phyloP scores from a whole-genome alignment of 352 stramenopile genomes.

The Phytophthora nicotianae region DNA sequence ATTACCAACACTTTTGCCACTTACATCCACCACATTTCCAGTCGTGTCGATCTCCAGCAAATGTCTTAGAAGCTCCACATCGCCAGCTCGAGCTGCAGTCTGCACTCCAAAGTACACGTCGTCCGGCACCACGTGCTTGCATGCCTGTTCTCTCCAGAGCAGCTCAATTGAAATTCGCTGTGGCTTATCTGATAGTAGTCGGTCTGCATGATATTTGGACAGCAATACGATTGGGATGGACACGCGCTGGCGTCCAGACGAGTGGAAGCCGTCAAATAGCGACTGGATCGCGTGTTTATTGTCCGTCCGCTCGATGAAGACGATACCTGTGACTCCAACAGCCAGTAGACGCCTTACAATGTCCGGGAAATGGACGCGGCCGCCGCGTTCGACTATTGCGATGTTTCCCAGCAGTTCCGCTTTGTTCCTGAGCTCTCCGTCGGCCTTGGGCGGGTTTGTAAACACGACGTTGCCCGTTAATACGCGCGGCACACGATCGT shows the following conservation, averaged over 20 bases:
- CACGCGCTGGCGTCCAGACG: slow-evolving; percentile 74
- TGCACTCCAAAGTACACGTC: slow-evolving; percentile 79
- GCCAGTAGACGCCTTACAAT: slow-evolving; percentile 78
- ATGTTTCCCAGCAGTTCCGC: slow-evolving; percentile 64
- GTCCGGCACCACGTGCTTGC: slow-evolving; percentile 67
- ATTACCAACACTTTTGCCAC: slow-evolving; percentile 6
- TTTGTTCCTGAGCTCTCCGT: slow-evolving; percentile 72
- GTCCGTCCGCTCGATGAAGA: slow-evolving; percentile 76
- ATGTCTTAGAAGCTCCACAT: slow-evolving; percentile 76
- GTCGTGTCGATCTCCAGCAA: slow-evolving; percentile 72
- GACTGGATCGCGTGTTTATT: slow-evolving; percentile 66
- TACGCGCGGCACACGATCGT: slow-evolving; percentile 62
- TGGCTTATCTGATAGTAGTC: slow-evolving; percentile 62
- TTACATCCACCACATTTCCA: slow-evolving; percentile 63
- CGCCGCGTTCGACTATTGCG: slow-evolving; percentile 77
- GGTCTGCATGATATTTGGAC: slow-evolving; percentile 79
- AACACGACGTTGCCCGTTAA: slow-evolving; percentile 62
- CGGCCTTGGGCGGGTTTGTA: slow-evolving; percentile 67
- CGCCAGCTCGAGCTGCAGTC: slow-evolving; percentile 70
- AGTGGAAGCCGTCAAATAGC: slow-evolving; percentile 89
- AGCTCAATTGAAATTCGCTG: slow-evolving; percentile 68
- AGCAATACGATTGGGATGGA: slow-evolving; percentile 81
- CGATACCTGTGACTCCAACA: slow-evolving; percentile 65
- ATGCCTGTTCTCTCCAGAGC: slow-evolving; percentile 70
- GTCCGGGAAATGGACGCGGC: slow-evolving; percentile 83